Percentiles rank a stretch among this genome's conserved stretches.
These are phyloP conservation scores for Naganishia randhawae DNA, from an alignment of 768 basidiomycete genomes.

Conservation along the genomic window DNA sequence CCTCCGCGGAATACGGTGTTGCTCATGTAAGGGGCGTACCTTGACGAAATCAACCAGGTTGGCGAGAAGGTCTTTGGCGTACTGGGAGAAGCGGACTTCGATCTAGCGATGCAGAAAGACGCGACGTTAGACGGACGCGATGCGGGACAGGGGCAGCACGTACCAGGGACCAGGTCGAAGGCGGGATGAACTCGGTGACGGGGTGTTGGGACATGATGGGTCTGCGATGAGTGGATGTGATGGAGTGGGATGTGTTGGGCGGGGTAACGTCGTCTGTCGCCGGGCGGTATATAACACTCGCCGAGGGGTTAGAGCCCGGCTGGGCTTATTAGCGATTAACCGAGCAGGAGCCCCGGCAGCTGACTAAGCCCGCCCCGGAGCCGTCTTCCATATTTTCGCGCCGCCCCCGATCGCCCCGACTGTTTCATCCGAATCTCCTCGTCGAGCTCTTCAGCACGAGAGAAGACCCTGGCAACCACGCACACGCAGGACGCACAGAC, in stretches of 20 bases:
- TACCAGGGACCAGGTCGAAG: conserved; percentile 84
- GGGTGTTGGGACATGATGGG: conserved; percentile 56
- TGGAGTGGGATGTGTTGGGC: neutral
- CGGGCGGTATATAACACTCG: neutral
- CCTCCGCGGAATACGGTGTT: conserved; percentile 27
- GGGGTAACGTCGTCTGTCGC: neutral
- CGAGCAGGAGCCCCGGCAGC: neutral
- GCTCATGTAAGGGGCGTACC: conserved; percentile 51
- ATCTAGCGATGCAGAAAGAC: conserved; percentile 51
- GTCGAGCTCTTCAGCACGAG: neutral
- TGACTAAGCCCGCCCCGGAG: neutral
- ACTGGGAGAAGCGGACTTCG: conserved; percentile 87
- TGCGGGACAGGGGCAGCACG: conserved; percentile 35
- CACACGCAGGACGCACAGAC: no score
- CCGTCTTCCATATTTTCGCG: neutral
- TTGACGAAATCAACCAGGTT: conserved; percentile 80
- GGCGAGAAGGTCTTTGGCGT: conserved; percentile 77
- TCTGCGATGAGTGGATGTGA: neutral
- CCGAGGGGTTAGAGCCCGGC: neutral
- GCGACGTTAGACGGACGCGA: conserved; percentile 35
- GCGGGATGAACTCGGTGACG: conserved; percentile 70
- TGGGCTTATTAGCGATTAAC: conserved; percentile 4
- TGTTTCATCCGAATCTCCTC: neutral
- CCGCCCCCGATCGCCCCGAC: neutral
- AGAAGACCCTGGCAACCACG: no score